Evolutionary conservation across 2,329 filamentous ascomycete species (phyloP).

Genomic region (Coniochaeta ligniaria): DNA sequence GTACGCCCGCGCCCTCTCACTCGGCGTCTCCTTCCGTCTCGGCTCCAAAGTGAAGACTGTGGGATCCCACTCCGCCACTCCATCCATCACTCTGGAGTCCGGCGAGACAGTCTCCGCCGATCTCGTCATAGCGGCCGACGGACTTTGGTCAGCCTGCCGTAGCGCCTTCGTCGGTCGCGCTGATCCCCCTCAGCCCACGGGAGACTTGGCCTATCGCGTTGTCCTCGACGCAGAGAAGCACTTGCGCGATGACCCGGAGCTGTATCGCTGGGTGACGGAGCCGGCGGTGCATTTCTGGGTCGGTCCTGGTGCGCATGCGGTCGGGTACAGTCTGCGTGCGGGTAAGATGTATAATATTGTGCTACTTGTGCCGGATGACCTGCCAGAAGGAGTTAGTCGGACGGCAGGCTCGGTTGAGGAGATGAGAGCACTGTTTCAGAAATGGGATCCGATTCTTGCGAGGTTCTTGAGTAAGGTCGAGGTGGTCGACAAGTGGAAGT

Average conservation of each 20-base stretch:
- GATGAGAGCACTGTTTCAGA: constrained; percentile 51
- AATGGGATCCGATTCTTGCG: constrained; percentile 55
- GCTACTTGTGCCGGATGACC: constrained; percentile 36
- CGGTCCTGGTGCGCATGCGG: constrained; percentile 42
- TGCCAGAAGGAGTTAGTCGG: constrained; percentile 37
- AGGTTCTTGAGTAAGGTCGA: constrained; percentile 41
- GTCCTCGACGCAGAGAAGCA: constrained; percentile 40
- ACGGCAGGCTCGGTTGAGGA: constrained; percentile 49
- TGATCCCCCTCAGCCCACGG: constrained; percentile 40
- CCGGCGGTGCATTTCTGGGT: constrained; percentile 48
- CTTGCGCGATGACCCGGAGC: constrained; percentile 30
- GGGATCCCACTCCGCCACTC: constrained; percentile 11
- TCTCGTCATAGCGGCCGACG: constrained; percentile 40
- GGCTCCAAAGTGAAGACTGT: constrained; percentile 6
- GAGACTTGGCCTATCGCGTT: constrained; percentile 49
- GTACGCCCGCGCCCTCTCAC: constrained; percentile 26
- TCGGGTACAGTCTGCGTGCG: constrained; percentile 36
- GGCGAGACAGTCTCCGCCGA: constrained; percentile 28
- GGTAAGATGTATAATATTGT: constrained; percentile 39
- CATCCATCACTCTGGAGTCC: constrained; percentile 23
- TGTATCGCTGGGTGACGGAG: constrained; percentile 33
- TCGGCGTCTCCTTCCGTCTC: constrained; percentile 25
- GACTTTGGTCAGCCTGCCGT: constrained; percentile 35
- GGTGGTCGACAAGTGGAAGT: constrained; percentile 60
- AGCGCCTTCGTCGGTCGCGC: constrained; percentile 31